phyloP scores from a whole-genome alignment of 345 rosid genomes.

The Hibiscus tridactylites region DNA sequence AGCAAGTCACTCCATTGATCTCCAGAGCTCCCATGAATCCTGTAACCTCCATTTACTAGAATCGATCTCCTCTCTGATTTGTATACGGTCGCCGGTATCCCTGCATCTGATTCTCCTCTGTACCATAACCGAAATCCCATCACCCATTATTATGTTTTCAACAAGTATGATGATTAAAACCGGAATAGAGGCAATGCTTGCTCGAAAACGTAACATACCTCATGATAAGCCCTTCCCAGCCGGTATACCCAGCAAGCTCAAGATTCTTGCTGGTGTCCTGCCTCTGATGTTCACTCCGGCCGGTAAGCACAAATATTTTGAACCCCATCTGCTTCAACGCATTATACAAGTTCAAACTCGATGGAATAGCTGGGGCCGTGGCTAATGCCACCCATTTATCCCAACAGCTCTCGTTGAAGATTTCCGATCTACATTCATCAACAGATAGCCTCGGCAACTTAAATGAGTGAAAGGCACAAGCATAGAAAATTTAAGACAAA shows the following conservation, averaged over 20 bases:
- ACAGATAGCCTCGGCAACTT: slow-evolving; percentile 11
- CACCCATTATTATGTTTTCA: slow-evolving; percentile 2
- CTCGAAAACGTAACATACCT: slow-evolving; percentile 27
- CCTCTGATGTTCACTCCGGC: slow-evolving; percentile 60
- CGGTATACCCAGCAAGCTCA: slow-evolving; percentile 37
- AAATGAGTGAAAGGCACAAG: background rate
- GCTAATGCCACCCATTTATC: slow-evolving; percentile 58
- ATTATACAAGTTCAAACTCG: slow-evolving; percentile 58
- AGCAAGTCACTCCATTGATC: slow-evolving; percentile 89
- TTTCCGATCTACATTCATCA: slow-evolving; percentile 38
- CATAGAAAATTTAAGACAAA: background rate
- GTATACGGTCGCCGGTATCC: slow-evolving; percentile 44
- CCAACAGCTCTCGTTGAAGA: slow-evolving; percentile 32
- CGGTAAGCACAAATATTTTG: slow-evolving; percentile 57
- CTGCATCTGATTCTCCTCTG: slow-evolving; percentile 51
- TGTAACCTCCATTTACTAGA: slow-evolving; percentile 10
- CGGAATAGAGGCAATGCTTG: background rate
- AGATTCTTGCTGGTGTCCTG: slow-evolving; percentile 51
- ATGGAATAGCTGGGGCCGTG: slow-evolving; percentile 51
- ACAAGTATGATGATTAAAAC: background rate
- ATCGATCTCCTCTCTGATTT: slow-evolving; percentile 66
- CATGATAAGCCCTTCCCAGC: slow-evolving; percentile 63
- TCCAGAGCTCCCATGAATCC: slow-evolving; percentile 64
- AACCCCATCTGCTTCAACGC: slow-evolving; percentile 57
- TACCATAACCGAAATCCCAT: slow-evolving; percentile 2